Conservation (phyloP, 2,329 filamentous ascomycete genomes). For the Penicillium digitatum region DNA sequence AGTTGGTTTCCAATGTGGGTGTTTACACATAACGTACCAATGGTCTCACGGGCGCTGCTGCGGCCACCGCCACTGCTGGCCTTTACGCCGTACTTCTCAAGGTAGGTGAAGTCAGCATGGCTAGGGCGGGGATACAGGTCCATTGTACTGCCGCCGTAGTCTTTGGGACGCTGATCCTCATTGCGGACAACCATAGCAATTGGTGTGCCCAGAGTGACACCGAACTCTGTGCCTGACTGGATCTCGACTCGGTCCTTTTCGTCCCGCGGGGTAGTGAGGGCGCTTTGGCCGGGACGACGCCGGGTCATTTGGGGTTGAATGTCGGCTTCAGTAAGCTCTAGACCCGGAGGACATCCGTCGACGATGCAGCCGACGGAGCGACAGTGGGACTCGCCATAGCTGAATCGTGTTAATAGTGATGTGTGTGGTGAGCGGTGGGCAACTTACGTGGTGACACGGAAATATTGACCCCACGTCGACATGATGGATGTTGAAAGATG, state of each 20-base stretch:
- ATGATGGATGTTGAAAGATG: constrained; percentile 47
- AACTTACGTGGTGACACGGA: constrained; percentile 75
- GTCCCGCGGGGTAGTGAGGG: constrained; percentile 85
- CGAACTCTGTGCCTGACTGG: constrained; percentile 87
- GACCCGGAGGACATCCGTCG: constrained; percentile 83
- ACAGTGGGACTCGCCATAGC: constrained; percentile 85
- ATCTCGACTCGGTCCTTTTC: constrained; percentile 91
- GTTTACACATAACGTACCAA: constrained; percentile 51
- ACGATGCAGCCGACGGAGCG: constrained; percentile 91
- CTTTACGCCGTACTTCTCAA: constrained; percentile 95
- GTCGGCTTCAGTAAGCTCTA: constrained; percentile 77
- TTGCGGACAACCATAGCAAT: constrained; percentile 85
- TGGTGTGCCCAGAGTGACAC: constrained; percentile 83
- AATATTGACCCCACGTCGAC: constrained; percentile 83
- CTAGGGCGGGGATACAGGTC: constrained; percentile 85
- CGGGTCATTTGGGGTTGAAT: constrained; percentile 95
- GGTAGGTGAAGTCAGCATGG: constrained; percentile 95
- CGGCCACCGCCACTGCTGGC: constrained; percentile 85
- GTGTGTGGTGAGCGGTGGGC: constrained; percentile 7
- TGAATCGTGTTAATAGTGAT: constrained; percentile 21
- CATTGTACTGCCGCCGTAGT: constrained; percentile 88
- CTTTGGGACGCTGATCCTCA: constrained; percentile 86
- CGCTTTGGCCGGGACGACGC: constrained; percentile 80
- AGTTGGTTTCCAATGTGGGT: background rate
- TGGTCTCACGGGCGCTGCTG: constrained; percentile 90